phyloP scores from a whole-genome alignment of 345 rosid species.

The Crucihimalaya himalaica region DNA sequence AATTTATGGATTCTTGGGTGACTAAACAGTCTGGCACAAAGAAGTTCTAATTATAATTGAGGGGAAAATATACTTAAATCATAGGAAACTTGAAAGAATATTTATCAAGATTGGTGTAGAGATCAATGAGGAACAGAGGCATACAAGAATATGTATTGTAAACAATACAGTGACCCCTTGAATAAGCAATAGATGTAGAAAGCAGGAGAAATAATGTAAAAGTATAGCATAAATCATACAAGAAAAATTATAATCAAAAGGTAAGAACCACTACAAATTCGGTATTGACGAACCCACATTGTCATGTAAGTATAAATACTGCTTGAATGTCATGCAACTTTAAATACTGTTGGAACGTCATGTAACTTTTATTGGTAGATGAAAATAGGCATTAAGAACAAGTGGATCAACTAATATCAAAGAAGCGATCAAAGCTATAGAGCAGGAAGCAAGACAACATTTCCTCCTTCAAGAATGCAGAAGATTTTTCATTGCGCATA shows the following conservation, averaged over 20 bases:
- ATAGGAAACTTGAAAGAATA: not conserved
- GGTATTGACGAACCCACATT: conserved; percentile 1
- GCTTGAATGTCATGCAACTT: too few relatives aligned
- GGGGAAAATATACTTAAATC: not conserved
- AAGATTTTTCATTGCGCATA: not conserved
- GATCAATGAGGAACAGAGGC: not conserved
- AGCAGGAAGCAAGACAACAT: not conserved
- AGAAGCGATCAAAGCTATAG: not conserved
- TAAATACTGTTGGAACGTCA: too few relatives aligned
- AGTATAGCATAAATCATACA: not conserved
- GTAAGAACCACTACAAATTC: not conserved
- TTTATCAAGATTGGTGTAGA: not conserved
- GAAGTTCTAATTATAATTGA: not conserved
- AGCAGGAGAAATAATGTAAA: not conserved
- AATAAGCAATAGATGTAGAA: not conserved
- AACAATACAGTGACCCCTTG: not conserved
- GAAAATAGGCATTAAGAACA: too few relatives aligned
- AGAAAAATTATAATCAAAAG: not conserved
- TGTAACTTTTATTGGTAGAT: too few relatives aligned
- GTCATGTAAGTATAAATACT: too few relatives aligned
- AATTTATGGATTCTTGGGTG: not conserved
- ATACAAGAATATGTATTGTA: not conserved
- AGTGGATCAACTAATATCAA: not conserved
- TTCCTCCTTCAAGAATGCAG: not conserved
- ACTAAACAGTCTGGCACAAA: not conserved